phyloP scores from a whole-genome alignment of 1,284 basidiomycete species.

The Cystobasidium sp. region DNA sequence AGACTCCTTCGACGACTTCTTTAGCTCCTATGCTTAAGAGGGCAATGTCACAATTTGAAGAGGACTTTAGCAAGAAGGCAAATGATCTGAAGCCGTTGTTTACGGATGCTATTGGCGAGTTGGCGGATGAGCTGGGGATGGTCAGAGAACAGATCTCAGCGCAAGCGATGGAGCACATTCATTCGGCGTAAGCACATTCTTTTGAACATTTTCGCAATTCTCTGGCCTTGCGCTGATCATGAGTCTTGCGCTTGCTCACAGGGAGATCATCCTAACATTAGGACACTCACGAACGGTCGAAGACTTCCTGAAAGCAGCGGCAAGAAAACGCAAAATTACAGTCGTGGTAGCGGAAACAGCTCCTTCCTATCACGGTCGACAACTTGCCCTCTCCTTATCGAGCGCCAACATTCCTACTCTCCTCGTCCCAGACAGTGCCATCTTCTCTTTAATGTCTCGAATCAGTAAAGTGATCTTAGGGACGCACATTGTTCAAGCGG shows the following conservation, averaged over 20 bases:
- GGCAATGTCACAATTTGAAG: constrained; percentile 31
- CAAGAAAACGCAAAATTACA: constrained; percentile 88
- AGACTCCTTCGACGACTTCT: constrained; percentile 16
- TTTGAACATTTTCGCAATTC: not conserved
- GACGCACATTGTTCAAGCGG: constrained; percentile 85
- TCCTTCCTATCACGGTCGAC: constrained; percentile 82
- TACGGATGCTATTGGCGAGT: constrained; percentile 64
- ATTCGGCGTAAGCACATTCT: constrained; percentile 76
- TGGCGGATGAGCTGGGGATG: constrained; percentile 92
- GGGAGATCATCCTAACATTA: constrained; percentile 93
- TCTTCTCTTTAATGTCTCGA: constrained; percentile 94
- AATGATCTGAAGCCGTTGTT: constrained; percentile 56
- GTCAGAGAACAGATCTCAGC: constrained; percentile 94
- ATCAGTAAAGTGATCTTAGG: constrained; percentile 95
- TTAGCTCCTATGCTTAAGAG: constrained; percentile 20
- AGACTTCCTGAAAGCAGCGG: constrained; percentile 86
- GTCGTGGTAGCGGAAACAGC: constrained; percentile 95
- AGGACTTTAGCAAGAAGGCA: constrained; percentile 50
- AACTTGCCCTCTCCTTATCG: constrained; percentile 79
- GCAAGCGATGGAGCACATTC: constrained; percentile 93
- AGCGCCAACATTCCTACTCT: constrained; percentile 84
- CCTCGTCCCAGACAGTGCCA: constrained; percentile 91
- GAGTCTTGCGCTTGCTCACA: constrained; percentile 55
- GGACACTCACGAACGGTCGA: constrained; percentile 95
- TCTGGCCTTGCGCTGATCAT: not conserved